Conservation (phyloP, 2,329 filamentous ascomycete species). For the Aspergillus novoparasiticus region DNA sequence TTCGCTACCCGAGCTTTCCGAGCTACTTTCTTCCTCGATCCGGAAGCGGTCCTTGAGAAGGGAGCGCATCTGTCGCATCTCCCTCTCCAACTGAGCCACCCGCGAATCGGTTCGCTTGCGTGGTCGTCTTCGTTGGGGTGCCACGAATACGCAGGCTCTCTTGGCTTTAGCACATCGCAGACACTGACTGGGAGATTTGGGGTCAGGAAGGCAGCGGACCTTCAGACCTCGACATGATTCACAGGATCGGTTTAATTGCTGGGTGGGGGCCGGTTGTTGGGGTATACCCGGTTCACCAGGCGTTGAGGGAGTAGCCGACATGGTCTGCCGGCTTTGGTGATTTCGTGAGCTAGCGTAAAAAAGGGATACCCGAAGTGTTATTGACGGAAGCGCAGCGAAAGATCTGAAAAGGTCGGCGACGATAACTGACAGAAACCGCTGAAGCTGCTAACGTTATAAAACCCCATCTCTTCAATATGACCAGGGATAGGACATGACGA, state of each 20-base stretch:
- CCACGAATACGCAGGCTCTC: slow-evolving; percentile 38
- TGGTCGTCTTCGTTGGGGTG: slow-evolving; percentile 39
- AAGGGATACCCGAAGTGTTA: not conserved
- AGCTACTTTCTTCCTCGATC: slow-evolving; percentile 31
- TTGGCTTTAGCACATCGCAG: slow-evolving; percentile 40
- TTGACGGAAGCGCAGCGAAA: not conserved
- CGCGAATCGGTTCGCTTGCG: slow-evolving; percentile 41
- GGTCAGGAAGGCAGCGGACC: slow-evolving; percentile 39
- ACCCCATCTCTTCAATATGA: not conserved
- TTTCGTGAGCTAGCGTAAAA: not conserved
- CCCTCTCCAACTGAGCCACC: slow-evolving; percentile 39
- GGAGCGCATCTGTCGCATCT: slow-evolving; percentile 42
- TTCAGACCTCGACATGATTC: slow-evolving; percentile 41
- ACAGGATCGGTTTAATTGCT: slow-evolving; percentile 40
- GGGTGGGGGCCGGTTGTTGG: slow-evolving; percentile 25
- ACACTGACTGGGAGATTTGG: slow-evolving; percentile 34
- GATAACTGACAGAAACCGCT: slow-evolving; percentile 4
- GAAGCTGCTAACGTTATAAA: not conserved
- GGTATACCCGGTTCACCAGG: slow-evolving; percentile 21
- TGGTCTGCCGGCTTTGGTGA: slow-evolving; percentile 12
- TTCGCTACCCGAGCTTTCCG: slow-evolving; percentile 31
- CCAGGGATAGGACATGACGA: not conserved
- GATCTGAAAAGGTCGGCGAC: not conserved
- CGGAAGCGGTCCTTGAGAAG: slow-evolving; percentile 35
- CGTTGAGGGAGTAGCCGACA: slow-evolving; percentile 30